A percentile compares a stretch with the other conserved stretches of the same genome.
phyloP scores from a whole-genome alignment of 2,329 filamentous ascomycete genomes.

The Pseudovirgaria hyperparasitica region DNA sequence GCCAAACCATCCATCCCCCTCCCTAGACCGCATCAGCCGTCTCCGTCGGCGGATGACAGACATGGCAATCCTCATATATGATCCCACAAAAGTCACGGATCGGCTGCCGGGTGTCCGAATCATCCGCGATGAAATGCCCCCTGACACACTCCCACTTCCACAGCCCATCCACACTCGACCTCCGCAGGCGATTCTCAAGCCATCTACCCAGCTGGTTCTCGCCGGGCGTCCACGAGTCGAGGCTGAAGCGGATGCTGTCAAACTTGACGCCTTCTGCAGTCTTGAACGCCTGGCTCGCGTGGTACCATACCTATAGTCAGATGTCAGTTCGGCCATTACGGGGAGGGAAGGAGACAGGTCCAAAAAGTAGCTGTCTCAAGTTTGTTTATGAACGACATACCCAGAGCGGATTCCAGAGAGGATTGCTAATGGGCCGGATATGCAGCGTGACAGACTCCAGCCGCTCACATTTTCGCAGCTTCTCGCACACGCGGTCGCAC shows the following conservation, averaged over 20 bases:
- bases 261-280: constrained; percentile 16
- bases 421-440: constrained; percentile 23
- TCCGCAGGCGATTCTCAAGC: too few relatives aligned
- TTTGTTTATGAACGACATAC: too few relatives aligned
- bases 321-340: background rate
- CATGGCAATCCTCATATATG: constrained; percentile 5
- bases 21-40: too few relatives aligned
- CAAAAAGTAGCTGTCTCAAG: background rate
- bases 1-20: too few relatives aligned
- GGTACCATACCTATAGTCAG: constrained; percentile 16
- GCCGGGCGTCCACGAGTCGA: constrained; percentile 23
- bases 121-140: constrained; percentile 13
- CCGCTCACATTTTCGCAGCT: constrained; percentile 11
- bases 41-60: too few relatives aligned
- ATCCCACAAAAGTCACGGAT: constrained; percentile 7
- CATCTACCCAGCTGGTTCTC: constrained; percentile 20
- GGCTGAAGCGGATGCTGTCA: constrained; percentile 18
- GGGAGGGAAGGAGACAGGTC: background rate
- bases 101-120: constrained; percentile 6
- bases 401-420: constrained; percentile 27
- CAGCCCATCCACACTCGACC: too few relatives aligned
- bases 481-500: constrained; percentile 10
- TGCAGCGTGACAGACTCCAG: constrained; percentile 14
- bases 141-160: constrained; percentile 23
- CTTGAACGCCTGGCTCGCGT: constrained; percentile 20